Percentiles rank a stretch among this genome's conserved stretches.
Evolutionary conservation across 257 asterid genomes (phyloP).

Genomic region (Ehretia macrophylla): DNA sequence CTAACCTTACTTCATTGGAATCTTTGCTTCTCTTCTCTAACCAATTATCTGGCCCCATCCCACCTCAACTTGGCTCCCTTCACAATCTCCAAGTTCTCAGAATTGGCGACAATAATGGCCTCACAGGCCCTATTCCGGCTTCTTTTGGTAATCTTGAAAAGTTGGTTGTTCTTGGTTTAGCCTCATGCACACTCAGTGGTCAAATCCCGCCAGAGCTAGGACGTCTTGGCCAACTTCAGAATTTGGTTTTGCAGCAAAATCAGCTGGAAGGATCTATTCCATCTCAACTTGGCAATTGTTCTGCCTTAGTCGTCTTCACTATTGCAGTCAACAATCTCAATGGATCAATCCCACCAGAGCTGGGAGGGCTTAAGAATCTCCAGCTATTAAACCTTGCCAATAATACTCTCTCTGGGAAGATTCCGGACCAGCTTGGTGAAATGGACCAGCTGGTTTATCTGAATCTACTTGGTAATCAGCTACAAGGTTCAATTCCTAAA

Average conservation of each 20-base stretch:
- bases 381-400: constrained; percentile 60
- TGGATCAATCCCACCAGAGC: constrained; percentile 57
- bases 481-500: constrained; percentile 61
- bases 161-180: constrained; percentile 55
- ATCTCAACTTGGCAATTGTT: constrained; percentile 48
- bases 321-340: constrained; percentile 60
- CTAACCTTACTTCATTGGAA: constrained; percentile 62
- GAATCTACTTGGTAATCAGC: constrained; percentile 66
- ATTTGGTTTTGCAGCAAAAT: constrained; percentile 59
- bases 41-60: constrained; percentile 80
- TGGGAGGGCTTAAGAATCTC: constrained; percentile 41
- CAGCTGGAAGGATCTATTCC: constrained; percentile 64
- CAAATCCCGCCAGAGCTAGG: constrained; percentile 64
- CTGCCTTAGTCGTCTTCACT: constrained; percentile 50
- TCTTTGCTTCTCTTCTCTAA: constrained; percentile 70
- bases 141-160: constrained; percentile 43
- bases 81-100: constrained; percentile 44
- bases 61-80: constrained; percentile 47
- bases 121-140: constrained; percentile 62
- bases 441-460: constrained; percentile 45
- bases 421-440: constrained; percentile 49
- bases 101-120: constrained; percentile 59
- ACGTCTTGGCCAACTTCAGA: constrained; percentile 29
- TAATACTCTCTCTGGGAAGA: constrained; percentile 61
- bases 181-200: constrained; percentile 65